Conservation (phyloP, 192 early-diverging fungal genomes). For the Obelidium mucronatum region DNA sequence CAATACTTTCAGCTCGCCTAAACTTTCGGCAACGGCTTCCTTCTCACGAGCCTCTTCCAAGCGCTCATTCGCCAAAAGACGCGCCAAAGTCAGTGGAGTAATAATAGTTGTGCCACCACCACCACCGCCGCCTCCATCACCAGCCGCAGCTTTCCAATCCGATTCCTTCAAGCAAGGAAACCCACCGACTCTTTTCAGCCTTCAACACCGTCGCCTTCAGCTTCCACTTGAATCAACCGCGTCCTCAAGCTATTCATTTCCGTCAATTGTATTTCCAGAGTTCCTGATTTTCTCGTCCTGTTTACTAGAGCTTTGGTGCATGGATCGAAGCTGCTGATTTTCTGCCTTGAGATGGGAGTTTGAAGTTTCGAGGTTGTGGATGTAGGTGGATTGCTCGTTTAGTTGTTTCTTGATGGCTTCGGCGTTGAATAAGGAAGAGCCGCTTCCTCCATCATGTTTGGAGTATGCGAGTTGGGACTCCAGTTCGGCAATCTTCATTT, state of each 20-base stretch:
- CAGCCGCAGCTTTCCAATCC: neutral
- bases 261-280: slow-evolving; percentile 41
- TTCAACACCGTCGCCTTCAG: slow-evolving; percentile 54
- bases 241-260: slow-evolving; percentile 41
- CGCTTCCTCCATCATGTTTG: slow-evolving; percentile 59
- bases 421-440: slow-evolving; percentile 53
- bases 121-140: slow-evolving; percentile 50
- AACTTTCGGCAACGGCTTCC: slow-evolving; percentile 48
- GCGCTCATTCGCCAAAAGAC: slow-evolving; percentile 54
- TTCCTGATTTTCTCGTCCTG: slow-evolving; percentile 48
- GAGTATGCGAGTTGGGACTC: neutral
- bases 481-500: neutral
- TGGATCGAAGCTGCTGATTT: slow-evolving; percentile 28
- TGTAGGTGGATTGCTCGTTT: slow-evolving; percentile 62
- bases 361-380: slow-evolving; percentile 64
- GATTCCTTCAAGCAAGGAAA: slow-evolving; percentile 27
- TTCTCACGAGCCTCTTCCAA: slow-evolving; percentile 50
- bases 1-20: slow-evolving; percentile 41
- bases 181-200: slow-evolving; percentile 68
- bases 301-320: slow-evolving; percentile 39
- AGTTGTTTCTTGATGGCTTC: slow-evolving; percentile 65
- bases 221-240: slow-evolving; percentile 54
- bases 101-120: no score
- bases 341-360: slow-evolving; percentile 60
- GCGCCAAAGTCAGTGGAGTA: slow-evolving; percentile 59